These are phyloP conservation scores for Yamadazyma blattariae DNA, from an alignment of 1,139 yeast species.

Conservation along the genomic window DNA sequence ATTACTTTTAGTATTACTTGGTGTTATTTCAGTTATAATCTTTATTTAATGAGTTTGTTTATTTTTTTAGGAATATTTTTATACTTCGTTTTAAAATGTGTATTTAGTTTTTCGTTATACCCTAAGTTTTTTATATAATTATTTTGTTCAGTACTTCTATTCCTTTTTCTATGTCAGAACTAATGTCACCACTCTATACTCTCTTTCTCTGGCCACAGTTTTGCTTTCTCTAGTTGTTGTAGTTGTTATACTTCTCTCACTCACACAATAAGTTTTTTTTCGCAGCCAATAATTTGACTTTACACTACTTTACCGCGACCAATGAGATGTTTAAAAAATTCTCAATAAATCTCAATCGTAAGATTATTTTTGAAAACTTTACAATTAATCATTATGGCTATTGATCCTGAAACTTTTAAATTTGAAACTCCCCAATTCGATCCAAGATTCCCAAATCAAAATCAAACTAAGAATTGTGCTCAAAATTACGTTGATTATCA, in stretches of 20 bases:
- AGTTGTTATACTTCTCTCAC: too few relatives aligned
- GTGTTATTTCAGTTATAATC: conserved; percentile 2
- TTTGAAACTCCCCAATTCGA: conserved; percentile 85
- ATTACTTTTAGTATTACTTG: conserved; percentile 1
- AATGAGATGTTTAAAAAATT: conserved; percentile 3
- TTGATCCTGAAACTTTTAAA: conserved; percentile 47
- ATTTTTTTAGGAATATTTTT: neutral
- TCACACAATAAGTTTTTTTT: too few relatives aligned
- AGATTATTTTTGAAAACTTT: conserved; percentile 4
- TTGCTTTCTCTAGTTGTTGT: too few relatives aligned
- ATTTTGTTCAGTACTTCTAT: too few relatives aligned
- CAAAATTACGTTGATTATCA: conserved; percentile 97
- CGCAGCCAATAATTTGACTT: too few relatives aligned
- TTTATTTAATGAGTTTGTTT: neutral
- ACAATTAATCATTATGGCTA: conserved; percentile 27
- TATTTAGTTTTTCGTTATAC: too few relatives aligned
- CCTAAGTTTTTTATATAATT: too few relatives aligned
- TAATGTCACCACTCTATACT: too few relatives aligned
- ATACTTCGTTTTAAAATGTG: too few relatives aligned
- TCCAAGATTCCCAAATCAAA: conserved; percentile 93
- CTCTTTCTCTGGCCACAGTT: too few relatives aligned
- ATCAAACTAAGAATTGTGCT: conserved; percentile 98
- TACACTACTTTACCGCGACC: too few relatives aligned
- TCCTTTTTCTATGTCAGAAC: too few relatives aligned
- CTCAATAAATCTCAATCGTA: conserved; percentile 6